These are phyloP conservation scores for Epichloe baconii DNA, from an alignment of 2,329 filamentous ascomycete genomes.

Conservation along the genomic window DNA sequence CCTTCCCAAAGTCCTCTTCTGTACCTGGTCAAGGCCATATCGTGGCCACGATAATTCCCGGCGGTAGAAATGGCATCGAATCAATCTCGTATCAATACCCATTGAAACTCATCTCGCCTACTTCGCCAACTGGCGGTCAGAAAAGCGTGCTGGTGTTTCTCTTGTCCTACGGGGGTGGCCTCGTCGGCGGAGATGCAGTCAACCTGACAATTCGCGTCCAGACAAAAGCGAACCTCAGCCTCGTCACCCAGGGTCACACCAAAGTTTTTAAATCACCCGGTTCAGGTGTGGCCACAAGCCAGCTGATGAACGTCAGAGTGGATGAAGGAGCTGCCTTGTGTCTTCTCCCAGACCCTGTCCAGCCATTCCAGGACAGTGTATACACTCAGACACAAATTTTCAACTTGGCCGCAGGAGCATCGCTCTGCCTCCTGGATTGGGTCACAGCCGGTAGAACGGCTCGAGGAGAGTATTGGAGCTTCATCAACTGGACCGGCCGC, in stretches of 20 bases:
- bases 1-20: conserved; percentile 63
- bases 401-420: conserved; percentile 39
- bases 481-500: conserved; percentile 63
- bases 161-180: conserved; percentile 85
- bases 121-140: conserved; percentile 45
- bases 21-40: conserved; percentile 68
- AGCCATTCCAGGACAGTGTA: conserved; percentile 73
- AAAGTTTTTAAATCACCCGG: conserved; percentile 81
- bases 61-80: conserved; percentile 56
- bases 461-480: conserved; percentile 78
- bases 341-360: conserved; percentile 79
- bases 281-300: conserved; percentile 41
- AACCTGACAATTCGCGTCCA: conserved; percentile 57
- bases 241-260: conserved; percentile 68
- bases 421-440: conserved; percentile 83
- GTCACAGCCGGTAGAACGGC: conserved; percentile 79
- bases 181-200: conserved; percentile 78
- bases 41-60: conserved; percentile 58
- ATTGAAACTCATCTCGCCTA: conserved; percentile 78
- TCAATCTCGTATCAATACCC: conserved; percentile 84
- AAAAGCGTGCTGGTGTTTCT: conserved; percentile 72
- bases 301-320: conserved; percentile 40
- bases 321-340: conserved; percentile 41
- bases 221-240: conserved; percentile 49
- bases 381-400: conserved; percentile 82